Evolutionary conservation across 176 grass and related monocot genomes (phyloP).

Genomic region (Thinopyrum elongatum): DNA sequence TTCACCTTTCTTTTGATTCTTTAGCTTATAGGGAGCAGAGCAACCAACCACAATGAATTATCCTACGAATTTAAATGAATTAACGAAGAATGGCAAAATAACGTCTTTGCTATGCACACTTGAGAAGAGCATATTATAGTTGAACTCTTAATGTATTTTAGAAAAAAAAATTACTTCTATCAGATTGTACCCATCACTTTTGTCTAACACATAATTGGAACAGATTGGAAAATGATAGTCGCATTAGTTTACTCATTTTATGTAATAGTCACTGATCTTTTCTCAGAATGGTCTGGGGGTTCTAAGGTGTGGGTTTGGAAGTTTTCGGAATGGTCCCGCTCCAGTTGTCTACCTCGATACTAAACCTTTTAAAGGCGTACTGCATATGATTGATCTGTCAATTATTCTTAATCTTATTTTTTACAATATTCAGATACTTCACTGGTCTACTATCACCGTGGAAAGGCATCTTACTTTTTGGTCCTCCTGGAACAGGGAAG

Average conservation of each 20-base stretch:
- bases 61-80: neutral
- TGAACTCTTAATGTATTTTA: neutral
- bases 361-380: neutral
- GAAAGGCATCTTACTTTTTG: slow-evolving; percentile 68
- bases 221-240: neutral
- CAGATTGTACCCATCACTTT: neutral
- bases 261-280: neutral
- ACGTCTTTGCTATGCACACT: neutral
- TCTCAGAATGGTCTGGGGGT: no score
- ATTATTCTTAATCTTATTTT: slow-evolving; percentile 10
- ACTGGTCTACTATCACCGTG: slow-evolving; percentile 53
- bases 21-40: neutral
- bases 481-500: slow-evolving; percentile 56
- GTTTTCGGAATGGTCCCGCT: neutral
- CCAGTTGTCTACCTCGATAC: neutral
- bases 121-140: neutral
- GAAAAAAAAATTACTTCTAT: neutral
- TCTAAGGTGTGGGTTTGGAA: neutral
- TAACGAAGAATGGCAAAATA: neutral
- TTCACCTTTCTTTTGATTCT: neutral
- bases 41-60: neutral
- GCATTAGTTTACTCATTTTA: slow-evolving; percentile 5
- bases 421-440: slow-evolving; percentile 50
- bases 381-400: neutral
- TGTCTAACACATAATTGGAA: neutral